A percentile compares a stretch with the other conserved stretches of the same genome.
These are phyloP conservation scores for Paramecium pentaurelia DNA, from an alignment of 73 alveolate genomes.

Conservation along the genomic window DNA sequence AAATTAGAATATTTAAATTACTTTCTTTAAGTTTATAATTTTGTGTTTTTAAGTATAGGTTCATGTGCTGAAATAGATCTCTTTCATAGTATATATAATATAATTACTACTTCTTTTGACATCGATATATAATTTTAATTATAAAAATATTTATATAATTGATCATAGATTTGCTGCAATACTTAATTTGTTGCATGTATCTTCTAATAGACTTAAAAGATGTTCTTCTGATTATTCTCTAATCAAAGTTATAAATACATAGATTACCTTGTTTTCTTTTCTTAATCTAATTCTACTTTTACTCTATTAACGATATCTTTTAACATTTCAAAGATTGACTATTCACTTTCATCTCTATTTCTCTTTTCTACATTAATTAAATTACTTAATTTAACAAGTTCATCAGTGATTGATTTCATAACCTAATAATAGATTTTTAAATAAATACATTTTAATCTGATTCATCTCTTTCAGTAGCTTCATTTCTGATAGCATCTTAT, in stretches of 20 bases:
- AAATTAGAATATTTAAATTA: not conserved
- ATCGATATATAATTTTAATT: not conserved
- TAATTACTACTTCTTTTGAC: not conserved
- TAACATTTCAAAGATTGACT: conserved; percentile 88
- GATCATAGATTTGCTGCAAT: conserved; percentile 70
- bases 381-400: conserved; percentile 68
- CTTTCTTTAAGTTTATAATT: not conserved
- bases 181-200: conserved; percentile 86
- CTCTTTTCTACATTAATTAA: conserved; percentile 74
- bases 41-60: not conserved
- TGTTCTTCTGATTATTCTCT: conserved; percentile 89
- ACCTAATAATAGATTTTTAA: conserved; percentile 1
- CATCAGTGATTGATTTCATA: conserved; percentile 76
- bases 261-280: conserved; percentile 72
- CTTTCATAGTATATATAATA: not conserved
- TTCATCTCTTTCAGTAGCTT: conserved; percentile 77
- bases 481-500: conserved; percentile 80
- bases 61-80: conserved; percentile 45
- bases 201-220: conserved; percentile 82
- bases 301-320: conserved; percentile 84
- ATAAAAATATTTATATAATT: not conserved
- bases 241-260: not conserved
- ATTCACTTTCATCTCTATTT: conserved; percentile 91
- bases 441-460: conserved; percentile 62
- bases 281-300: conserved; percentile 85